These are phyloP conservation scores for Sphaerulina vaccinii DNA, from an alignment of 2,329 filamentous ascomycete species.

Conservation along the genomic window DNA sequence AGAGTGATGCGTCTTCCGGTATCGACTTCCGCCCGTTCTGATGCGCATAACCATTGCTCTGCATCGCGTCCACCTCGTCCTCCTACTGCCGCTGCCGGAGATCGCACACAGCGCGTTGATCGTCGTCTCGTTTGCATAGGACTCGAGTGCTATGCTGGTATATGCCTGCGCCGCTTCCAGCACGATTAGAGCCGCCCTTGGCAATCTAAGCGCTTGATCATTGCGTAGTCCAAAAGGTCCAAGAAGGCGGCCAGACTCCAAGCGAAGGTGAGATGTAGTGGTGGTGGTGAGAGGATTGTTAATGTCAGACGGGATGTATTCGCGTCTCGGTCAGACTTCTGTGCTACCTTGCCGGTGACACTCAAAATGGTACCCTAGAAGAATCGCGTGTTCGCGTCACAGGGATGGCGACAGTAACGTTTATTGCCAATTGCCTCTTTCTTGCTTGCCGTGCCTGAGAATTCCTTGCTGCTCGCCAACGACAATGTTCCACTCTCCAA, in stretches of 20 bases:
- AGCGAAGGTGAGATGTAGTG: background rate
- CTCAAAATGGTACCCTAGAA: background rate
- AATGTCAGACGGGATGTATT: conserved; percentile 5
- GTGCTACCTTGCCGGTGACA: too few species aligned
- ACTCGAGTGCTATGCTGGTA: background rate
- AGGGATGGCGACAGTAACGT: conserved; percentile 5
- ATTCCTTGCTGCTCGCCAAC: background rate
- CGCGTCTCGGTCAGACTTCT: background rate
- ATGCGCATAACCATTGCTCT: conserved; percentile 22
- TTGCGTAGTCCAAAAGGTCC: conserved; percentile 1
- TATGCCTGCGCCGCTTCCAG: conserved; percentile 19
- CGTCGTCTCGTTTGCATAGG: background rate
- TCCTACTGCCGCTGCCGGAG: conserved; percentile 2
- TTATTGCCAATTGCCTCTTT: conserved; percentile 10
- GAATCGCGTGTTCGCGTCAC: too few species aligned
- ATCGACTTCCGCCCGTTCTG: conserved; percentile 12
- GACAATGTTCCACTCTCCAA: background rate
- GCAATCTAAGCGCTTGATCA: conserved; percentile 19
- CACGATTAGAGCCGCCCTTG: conserved; percentile 26
- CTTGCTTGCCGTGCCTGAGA: background rate
- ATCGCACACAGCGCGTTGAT: background rate
- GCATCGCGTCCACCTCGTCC: conserved; percentile 21
- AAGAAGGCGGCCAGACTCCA: background rate
- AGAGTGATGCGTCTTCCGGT: conserved; percentile 31
- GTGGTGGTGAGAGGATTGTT: background rate